Base-by-base conservation (phyloP, 108 stramenopile species). In the Schizochytrium sp. region DNA sequence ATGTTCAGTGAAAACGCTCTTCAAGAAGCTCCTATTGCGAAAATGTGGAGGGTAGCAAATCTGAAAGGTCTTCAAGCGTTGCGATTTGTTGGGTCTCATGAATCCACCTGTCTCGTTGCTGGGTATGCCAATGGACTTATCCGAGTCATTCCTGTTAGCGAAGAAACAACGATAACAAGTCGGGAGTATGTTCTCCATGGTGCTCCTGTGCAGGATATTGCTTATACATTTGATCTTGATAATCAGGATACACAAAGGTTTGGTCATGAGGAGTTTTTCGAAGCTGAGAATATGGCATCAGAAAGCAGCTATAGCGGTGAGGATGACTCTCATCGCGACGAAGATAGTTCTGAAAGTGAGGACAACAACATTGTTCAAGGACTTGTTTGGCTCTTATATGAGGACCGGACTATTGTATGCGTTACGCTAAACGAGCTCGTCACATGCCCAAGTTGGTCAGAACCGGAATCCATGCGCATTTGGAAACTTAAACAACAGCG, bases 401-500 rank as follows among this genome's bases (percentile, higher is more conserved):
- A 69, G 44, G 64, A 69, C 28, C 64, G 64, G 28, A 69, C 19
- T 8, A 44, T 69, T 7, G 64, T 69, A 7, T 3, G 64, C 28
- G 42, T 69, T 7, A 8, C 40, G 42, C 5, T 69, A 0, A 8
- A 69, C 64, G 64, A 69, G 7, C 42, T 44, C 64, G 2, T 69
- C 12, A 44, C 64, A 7, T 69, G 64, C 64, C 42, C 64, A 15
- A 69, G 64, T 44, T 69, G 64, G 64, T 44, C 64, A 7, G 64
- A 69, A 15, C 64, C 64, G 12, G 64, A 38, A 38, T 69, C 64
- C 2, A 69, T 69, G 64, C 64, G 64, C 42, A 44, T 69, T 8
- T 69, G 8, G 10, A 83, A 83, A 40, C 53, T 83, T 53, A 83
- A 83, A 53, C 49, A 83, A n/a, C 76, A 83, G 76, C 50, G 53